A percentile compares a stretch with the other conserved stretches of the same genome.
Evolutionary conservation across 2,329 filamentous ascomycete genomes (phyloP).

Genomic region (Knoxdaviesia capensis): DNA sequence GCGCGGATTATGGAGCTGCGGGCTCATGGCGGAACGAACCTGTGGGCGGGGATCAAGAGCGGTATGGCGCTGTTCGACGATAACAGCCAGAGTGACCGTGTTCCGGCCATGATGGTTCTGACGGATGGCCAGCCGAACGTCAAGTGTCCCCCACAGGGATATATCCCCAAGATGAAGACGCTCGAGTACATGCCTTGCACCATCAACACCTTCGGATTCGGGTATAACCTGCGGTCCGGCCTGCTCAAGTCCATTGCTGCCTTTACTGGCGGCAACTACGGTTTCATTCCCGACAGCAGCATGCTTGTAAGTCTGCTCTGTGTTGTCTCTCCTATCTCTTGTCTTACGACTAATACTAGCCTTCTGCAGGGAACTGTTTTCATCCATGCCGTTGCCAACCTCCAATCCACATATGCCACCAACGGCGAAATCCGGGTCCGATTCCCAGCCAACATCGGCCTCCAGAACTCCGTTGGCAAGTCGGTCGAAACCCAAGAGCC

Average conservation of each 20-base stretch:
- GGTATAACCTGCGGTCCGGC: slow-evolving; percentile 25
- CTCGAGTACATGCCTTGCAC: slow-evolving; percentile 20
- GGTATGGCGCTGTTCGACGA: slow-evolving; percentile 26
- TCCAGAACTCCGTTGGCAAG: slow-evolving; percentile 18
- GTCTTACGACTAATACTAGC: background rate
- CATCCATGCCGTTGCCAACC: slow-evolving; percentile 38
- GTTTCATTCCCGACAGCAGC: slow-evolving; percentile 40
- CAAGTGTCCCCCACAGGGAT: slow-evolving; percentile 27
- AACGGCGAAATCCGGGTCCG: slow-evolving; percentile 21
- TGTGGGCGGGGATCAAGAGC: slow-evolving; percentile 35
- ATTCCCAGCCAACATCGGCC: slow-evolving; percentile 10
- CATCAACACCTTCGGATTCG: slow-evolving; percentile 33
- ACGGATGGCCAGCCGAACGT: background rate
- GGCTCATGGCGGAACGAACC: slow-evolving; percentile 23
- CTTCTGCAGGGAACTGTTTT: slow-evolving; percentile 31
- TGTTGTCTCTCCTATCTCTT: background rate
- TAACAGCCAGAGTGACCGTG: slow-evolving; percentile 12
- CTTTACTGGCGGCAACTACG: slow-evolving; percentile 33
- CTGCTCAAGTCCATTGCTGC: slow-evolving; percentile 40
- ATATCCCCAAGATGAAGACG: slow-evolving; percentile 28
- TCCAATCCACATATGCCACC: slow-evolving; percentile 36
- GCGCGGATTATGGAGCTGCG: slow-evolving; percentile 21
- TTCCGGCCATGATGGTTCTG: slow-evolving; percentile 24
- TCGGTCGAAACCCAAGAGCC: slow-evolving; percentile 16
- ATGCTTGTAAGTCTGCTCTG: slow-evolving; percentile 25